Evolutionary conservation across 169 alveolate species (phyloP), one percentile per base, ranked within the genome.

Genomic region (Cryptosporidium meleagridis): DNA sequence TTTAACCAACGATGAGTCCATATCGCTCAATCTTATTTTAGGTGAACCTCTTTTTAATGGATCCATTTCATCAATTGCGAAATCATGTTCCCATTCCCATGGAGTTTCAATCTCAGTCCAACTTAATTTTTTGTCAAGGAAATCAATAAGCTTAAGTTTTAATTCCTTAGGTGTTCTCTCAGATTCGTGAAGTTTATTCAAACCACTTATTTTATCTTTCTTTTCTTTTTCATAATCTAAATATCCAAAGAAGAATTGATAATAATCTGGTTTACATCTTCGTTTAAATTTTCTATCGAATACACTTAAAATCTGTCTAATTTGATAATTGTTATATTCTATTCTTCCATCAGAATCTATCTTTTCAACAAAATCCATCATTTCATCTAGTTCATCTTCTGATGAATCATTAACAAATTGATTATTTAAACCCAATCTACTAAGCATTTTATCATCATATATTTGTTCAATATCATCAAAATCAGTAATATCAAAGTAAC

Each of bases 21-120:
- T 52, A 52, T 73, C 86, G 55, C 70, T 73, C 23, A 53, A 29
- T 33, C 52, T 73, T n/a, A 73, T 26, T 23, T 73, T 73, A 35
- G 85, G 39, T 31, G 26, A 3, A 18, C 44, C 37, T 12, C 52
- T 73, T 23, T 53, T 73, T 33, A 53, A 37, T 2, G 55, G 52
- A 65, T 62, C 29, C 41, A 80, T 51, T 48, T 62, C 73, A 73
- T 73, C 59, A 33, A 80, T 31, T 41, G 59, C 67, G 44, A 80
- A 80, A 21, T 80, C 89, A 26, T 39, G 89, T 26, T 80, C 89
- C 89, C 89, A 80, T 59, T 80, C 75, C 89, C 89, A 80, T 33
- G 89, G 89, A 9, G 65, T 80, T 45, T 80, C 80, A 3, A 80
- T 65, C 26, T 80, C 89, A 3, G 80, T 62, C 73, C 73, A 80